These are phyloP conservation scores for Phytophthora syringae DNA, from an alignment of 352 stramenopile genomes.

Conservation along the genomic window DNA sequence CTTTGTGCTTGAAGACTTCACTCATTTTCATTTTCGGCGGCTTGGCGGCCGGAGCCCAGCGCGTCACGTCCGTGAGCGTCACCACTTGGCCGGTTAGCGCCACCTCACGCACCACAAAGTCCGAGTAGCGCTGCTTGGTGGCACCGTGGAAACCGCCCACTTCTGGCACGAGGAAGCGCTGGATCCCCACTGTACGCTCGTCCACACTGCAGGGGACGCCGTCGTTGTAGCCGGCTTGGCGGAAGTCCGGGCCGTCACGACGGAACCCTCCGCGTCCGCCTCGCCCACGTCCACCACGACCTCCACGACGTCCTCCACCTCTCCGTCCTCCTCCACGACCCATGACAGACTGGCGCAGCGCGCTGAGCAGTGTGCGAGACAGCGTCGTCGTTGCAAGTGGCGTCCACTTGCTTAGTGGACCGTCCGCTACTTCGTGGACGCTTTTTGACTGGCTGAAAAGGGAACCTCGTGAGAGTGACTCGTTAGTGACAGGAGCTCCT, in stretches of 20 bases:
- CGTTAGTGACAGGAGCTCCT: not conserved
- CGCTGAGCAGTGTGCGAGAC: constrained; percentile 12
- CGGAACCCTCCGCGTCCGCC: constrained; percentile 24
- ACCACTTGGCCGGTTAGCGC: constrained; percentile 59
- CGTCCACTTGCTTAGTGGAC: constrained; percentile 3
- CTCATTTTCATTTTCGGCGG: constrained; percentile 77
- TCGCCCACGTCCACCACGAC: constrained; percentile 20
- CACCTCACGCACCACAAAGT: constrained; percentile 93
- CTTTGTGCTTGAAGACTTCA: constrained; percentile 81
- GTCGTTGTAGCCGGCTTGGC: constrained; percentile 75
- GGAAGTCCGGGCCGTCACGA: constrained; percentile 50
- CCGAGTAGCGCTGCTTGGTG: constrained; percentile 92
- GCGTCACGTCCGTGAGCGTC: constrained; percentile 68
- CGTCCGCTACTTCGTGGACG: constrained; percentile 22
- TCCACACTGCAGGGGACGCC: constrained; percentile 76
- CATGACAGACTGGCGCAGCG: constrained; percentile 28
- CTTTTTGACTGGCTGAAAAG: constrained; percentile 33
- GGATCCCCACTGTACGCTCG: constrained; percentile 79
- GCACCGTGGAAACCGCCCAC: constrained; percentile 82
- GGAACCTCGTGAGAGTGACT: constrained; percentile 2
- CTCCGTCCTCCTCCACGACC: constrained; percentile 23
- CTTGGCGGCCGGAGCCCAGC: constrained; percentile 48
- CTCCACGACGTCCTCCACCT: constrained; percentile 18
- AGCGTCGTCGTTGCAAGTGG: constrained; percentile 12
- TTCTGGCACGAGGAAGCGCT: constrained; percentile 62